Conservation (phyloP, 73 alveolate species). For the Tetrahymena elliotti region DNA sequence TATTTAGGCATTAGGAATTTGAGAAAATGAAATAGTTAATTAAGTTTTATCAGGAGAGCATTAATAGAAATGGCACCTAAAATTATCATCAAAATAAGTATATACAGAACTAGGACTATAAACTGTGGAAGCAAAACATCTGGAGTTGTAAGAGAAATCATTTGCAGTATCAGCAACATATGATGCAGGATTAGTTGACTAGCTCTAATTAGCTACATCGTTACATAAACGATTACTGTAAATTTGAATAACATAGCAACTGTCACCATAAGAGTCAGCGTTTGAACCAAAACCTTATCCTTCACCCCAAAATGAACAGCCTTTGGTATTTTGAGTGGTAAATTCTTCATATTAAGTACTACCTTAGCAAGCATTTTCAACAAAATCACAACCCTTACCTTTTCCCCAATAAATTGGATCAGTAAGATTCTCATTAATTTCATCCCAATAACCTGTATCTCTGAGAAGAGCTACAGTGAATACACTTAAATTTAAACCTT, state of each 20-base stretch:
- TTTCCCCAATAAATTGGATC: background rate
- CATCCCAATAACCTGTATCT: background rate
- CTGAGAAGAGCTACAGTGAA: background rate
- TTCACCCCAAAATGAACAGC: background rate
- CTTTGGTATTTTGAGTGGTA: background rate
- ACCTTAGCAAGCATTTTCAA: background rate
- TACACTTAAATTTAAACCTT: background rate
- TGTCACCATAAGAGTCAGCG: background rate
- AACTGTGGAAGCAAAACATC: background rate
- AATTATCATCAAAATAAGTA: background rate
- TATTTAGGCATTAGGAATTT: background rate
- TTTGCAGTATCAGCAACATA: background rate
- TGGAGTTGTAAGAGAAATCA: background rate
- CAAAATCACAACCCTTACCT: background rate
- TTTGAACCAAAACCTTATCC: background rate
- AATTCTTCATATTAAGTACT: background rate
- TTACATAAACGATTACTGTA: background rate
- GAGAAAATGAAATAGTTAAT: background rate
- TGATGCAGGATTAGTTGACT: background rate
- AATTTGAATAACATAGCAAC: background rate
- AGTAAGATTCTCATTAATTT: background rate
- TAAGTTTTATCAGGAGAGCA: background rate
- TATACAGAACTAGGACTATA: background rate
- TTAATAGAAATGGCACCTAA: background rate
- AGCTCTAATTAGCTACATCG: background rate